Base-by-base conservation (phyloP, 805 yeast genomes). In the Nakazawaea laoshanensis region DNA sequence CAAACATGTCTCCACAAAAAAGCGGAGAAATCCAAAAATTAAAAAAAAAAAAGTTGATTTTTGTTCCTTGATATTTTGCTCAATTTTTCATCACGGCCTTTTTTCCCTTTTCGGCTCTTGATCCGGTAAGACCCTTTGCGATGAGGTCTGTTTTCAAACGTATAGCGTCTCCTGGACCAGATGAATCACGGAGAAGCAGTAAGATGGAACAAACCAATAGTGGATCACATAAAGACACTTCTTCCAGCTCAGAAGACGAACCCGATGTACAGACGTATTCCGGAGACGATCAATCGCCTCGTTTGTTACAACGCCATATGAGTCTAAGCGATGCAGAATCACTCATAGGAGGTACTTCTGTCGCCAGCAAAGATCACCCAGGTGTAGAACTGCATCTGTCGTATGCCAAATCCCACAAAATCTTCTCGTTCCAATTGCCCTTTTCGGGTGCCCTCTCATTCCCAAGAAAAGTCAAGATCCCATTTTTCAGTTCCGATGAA, bases 371-470 rank as follows among this genome's bases (percentile, higher is more conserved):
- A 20, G 7, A 7, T 20, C 10, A 10, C 10, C 22, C 10, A 7
- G 9, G 10, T 7, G 21, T 9, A 7, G 9, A 11, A 16, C 13
- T 10, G 9, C 13, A 16, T 9, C 20, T 19, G 17, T 18, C 27
- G 8, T 8, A 19, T 8, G 36, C 32, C 18, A 31, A 31, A n/a
- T 15, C 35, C 12, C 63, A 59, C 32, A 65, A 63, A 43, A 65
- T 71, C 29, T 73, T 73, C 39, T 60, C 71, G 24, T 75, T 77
- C 42, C 66, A 78, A 13, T 57, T 77, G 33, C 83, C 83, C 4
- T 71, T 76, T 45, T 76, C 74, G 7, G 67, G 69, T 14, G 61
- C 59, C 27, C 32, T 63, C 22, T 51, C 54, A 20, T 32, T 48
- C 25, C 52, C 49, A 15, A 21, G 39, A 15, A 29, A 32, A 14